phyloP scores from a whole-genome alignment of 495 filamentous ascomycete genomes.

The Daldinia decipiens region DNA sequence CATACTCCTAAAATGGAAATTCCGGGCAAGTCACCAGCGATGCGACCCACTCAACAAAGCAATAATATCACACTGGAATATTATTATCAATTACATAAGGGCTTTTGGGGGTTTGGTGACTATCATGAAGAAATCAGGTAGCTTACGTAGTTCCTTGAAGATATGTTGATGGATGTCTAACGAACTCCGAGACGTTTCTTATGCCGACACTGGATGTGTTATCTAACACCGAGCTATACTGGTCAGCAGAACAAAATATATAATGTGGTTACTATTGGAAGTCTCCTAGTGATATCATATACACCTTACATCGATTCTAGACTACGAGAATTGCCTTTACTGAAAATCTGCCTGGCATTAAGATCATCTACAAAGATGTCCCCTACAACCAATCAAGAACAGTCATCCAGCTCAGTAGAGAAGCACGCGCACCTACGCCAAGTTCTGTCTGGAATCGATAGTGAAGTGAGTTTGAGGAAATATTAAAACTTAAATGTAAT shows the following conservation, averaged over 20 bases:
- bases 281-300: not conserved
- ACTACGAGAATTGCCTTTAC: not conserved
- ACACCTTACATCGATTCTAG: not conserved
- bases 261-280: not conserved
- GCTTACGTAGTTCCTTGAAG: not conserved
- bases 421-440: not conserved
- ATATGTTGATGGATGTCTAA: not conserved
- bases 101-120: not conserved
- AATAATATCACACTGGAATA: not conserved
- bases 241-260: not conserved
- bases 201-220: not conserved
- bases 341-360: not conserved
- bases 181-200: slow-evolving; percentile 1
- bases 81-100: not conserved
- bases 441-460: slow-evolving; percentile 4
- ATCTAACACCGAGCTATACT: not conserved
- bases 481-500: not conserved
- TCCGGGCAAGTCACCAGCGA: not conserved
- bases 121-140: not conserved
- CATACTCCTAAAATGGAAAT: slow-evolving; percentile 10
- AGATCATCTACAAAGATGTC: slow-evolving; percentile 4
- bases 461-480: not conserved
- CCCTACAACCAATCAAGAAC: not conserved
- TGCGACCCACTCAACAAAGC: not conserved
- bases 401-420: not conserved